Base-by-base conservation (phyloP, 176 grass and related monocot genomes). In the Coix lacrymajobi region DNA sequence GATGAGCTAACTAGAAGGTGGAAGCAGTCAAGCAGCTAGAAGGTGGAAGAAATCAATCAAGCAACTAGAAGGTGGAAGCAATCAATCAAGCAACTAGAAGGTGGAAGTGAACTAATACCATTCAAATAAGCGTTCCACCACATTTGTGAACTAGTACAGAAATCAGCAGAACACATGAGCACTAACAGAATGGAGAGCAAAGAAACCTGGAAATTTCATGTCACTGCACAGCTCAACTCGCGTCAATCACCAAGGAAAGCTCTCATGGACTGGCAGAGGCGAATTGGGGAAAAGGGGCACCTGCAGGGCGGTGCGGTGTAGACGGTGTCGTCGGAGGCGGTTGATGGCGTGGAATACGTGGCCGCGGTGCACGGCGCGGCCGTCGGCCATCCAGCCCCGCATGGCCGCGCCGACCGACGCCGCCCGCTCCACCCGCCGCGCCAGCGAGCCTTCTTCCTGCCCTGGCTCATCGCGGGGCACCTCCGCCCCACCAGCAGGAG, bases 321-420 rank as follows among this genome's bases (percentile, higher is more conserved):
- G 84, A 30, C 72, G 71, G 34, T 54, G 84, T 68, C 90, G 90
- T 0, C 96, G 90, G 76, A 98, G 87, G 76, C 96, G 92, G 77
- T 95, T 98, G 52, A 98, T 11, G 67, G 93, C 80, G 63, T 98
- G 92, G 67, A 98, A 95, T 5, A 98, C 78, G 79, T 90, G 78
- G 12, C 96, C 96, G 29, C 92, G 89, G 69, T 98, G 81, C 33
- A 98, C 91, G 17, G 91, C 83, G 15, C 64, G 73, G 30, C 96
- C 91, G n/a, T 84, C 77, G 11, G 84, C 82, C 93, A 98, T 95
- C 96, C 91, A 98, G 20, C 79, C 82, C 72, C 92, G 89, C 79
- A 98, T 93, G 66, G 96, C 91, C 30, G 32, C 62, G 76, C 80
- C 60, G 16, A 90, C 92, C 43, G 96, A 95, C n/a, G 79, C 62